Percentiles rank a stretch among this genome's conserved stretches.
phyloP scores from a whole-genome alignment of 352 stramenopile species.

The Pythium insidiosum region DNA sequence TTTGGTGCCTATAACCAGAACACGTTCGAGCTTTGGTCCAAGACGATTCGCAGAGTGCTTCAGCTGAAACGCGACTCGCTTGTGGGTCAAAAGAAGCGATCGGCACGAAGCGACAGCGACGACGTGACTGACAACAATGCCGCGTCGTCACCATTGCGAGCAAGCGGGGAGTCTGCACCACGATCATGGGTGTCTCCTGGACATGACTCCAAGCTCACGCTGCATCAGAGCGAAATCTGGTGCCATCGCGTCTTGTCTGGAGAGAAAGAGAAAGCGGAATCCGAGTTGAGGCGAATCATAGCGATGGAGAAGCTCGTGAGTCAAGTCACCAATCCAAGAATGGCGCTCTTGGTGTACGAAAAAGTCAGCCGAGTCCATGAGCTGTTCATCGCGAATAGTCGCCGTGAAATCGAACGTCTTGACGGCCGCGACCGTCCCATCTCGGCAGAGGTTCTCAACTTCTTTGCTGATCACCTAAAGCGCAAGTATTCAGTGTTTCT shows the following conservation, averaged over 20 bases:
- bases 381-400: conserved; percentile 72
- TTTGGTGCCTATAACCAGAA: conserved; percentile 74
- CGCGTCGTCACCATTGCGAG: conserved; percentile 4
- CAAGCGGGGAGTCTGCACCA: not conserved
- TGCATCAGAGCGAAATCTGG: conserved; percentile 84
- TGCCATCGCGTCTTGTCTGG: conserved; percentile 70
- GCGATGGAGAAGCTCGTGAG: conserved; percentile 81
- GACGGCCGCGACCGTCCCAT: conserved; percentile 34
- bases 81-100: conserved; percentile 6
- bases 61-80: conserved; percentile 39
- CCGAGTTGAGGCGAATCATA: conserved; percentile 70
- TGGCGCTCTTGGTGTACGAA: conserved; percentile 84
- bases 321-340: conserved; percentile 66
- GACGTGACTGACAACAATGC: conserved; percentile 6
- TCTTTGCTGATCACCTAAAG: conserved; percentile 82
- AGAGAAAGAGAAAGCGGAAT: conserved; percentile 81
- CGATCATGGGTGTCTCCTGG: conserved; percentile 67
- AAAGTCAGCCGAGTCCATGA: conserved; percentile 86
- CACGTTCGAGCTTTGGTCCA: conserved; percentile 84
- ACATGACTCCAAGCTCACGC: conserved; percentile 72
- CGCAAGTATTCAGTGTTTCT: conserved; percentile 85
- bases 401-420: conserved; percentile 58
- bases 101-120: not conserved
- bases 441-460: conserved; percentile 59
- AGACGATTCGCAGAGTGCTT: conserved; percentile 67